Base-by-base conservation (phyloP, 345 rosid genomes). In the Pelargonium nanum region DNA sequence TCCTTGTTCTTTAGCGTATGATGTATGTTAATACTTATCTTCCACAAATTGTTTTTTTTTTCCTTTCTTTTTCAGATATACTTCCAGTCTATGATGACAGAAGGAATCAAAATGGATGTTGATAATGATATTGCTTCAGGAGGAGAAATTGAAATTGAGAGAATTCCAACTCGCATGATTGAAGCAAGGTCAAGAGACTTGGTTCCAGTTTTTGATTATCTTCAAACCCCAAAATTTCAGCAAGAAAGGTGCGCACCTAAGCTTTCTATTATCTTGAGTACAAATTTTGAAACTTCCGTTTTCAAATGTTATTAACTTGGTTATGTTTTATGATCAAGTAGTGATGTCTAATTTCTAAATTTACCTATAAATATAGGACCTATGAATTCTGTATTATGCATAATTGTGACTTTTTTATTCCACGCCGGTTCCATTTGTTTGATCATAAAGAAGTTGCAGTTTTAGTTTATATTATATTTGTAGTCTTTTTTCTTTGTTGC, bases 141-240 rank as follows among this genome's bases (percentile, higher is more conserved):
- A 64, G 91, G 94, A 26, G 96, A 88, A 75, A 70, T 81, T 58
- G 92, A 86, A 72, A 74, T 91, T 28, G 91, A 82, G 75, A 81
- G 69, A 71, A 59, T 88, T 59, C 75, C 83, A 55, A 77, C 81
- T 67, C 76, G 74, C 55, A 74, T 73, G 28, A 68, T 86, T 26
- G 96, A 82, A 86, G 85, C 81, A 44, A 75, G 88, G 72, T 75
- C 83, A 56, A 86, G 77, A 75, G 69, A 77, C 65, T 69, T 88
- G 75, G 77, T 91, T 65, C 95, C 96, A 28, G 81, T 75, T 59
- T 83, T 79, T 60, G 85, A 90, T 67, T 59, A 68, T 76, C 80
- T 68, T 65, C 80, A 57, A 34, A 58, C 75, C 56, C 68, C 82
- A 51, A 81, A 72, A 60, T 64, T 74, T 59, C 82, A 68, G 57